phyloP scores from a whole-genome alignment of 345 rosid species.

The Luvunga scandens region DNA sequence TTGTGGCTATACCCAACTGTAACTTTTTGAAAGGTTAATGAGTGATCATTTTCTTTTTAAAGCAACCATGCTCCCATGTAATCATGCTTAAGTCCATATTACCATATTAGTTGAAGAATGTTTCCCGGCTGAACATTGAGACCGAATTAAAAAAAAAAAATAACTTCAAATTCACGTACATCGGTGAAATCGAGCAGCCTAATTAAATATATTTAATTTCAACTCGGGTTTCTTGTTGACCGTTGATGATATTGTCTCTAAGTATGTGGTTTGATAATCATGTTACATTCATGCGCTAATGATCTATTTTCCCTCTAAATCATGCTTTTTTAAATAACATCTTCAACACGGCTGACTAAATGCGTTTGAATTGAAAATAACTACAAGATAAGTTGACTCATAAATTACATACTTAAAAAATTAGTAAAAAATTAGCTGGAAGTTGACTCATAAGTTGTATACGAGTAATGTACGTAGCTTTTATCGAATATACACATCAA shows the following conservation, averaged over 20 bases:
- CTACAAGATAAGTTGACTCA: not conserved
- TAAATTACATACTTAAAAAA: too few species aligned
- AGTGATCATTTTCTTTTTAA: not conserved
- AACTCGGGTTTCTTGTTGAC: not conserved
- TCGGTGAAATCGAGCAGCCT: not conserved
- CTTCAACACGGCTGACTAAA: not conserved
- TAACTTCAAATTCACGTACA: not conserved
- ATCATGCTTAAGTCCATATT: too few species aligned
- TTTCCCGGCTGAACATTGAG: not conserved
- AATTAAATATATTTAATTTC: not conserved
- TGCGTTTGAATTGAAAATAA: not conserved
- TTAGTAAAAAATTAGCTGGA: too few species aligned
- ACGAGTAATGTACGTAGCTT: too few species aligned
- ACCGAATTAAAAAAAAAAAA: not conserved
- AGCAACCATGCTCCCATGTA: not conserved
- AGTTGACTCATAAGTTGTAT: too few species aligned
- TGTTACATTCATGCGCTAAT: not conserved
- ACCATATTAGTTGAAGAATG: too few species aligned
- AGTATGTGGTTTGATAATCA: not conserved
- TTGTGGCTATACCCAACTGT: not conserved
- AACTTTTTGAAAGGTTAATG: not conserved
- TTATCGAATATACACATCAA: too few species aligned
- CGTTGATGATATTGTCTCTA: not conserved
- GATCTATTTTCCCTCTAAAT: not conserved
- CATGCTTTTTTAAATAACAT: not conserved